phyloP scores from a whole-genome alignment of 148 eudicot species.

The Spergularia marina region DNA sequence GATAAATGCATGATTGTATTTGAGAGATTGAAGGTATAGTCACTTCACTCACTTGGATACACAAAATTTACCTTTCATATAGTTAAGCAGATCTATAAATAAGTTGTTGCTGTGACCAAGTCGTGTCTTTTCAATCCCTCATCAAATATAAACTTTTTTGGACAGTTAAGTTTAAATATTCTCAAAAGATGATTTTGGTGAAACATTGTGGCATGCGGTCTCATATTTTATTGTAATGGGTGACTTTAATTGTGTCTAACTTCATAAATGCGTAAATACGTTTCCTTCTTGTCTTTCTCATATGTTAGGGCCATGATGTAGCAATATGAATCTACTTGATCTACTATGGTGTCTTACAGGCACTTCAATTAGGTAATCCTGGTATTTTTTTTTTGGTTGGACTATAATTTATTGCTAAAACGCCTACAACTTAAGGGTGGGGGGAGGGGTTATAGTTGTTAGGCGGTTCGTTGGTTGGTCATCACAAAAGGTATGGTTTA shows the following conservation, averaged over 20 bases:
- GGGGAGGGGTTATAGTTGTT: too few relatives aligned
- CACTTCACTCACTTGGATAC: conserved; percentile 16
- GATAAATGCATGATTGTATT: conserved; percentile 84
- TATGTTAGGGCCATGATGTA: neutral
- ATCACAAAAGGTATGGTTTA: too few relatives aligned
- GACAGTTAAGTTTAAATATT: neutral
- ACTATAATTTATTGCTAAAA: neutral
- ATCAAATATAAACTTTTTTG: neutral
- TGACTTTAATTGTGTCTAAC: neutral
- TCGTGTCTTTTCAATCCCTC: neutral
- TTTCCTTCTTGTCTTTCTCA: neutral
- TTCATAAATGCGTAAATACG: neutral
- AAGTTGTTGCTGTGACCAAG: neutral
- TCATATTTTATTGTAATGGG: neutral
- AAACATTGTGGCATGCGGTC: neutral
- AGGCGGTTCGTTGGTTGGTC: too few relatives aligned
- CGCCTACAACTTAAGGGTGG: too few relatives aligned
- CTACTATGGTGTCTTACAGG: neutral
- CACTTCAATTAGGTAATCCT: neutral
- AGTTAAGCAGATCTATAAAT: conserved; percentile 3
- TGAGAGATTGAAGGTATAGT: conserved; percentile 78
- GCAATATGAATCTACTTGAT: neutral
- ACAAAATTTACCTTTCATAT: conserved; percentile 10
- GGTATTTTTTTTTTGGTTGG: neutral
- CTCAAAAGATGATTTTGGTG: neutral